A percentile compares a stretch with the other conserved stretches of the same genome.
These are phyloP conservation scores for Hibiscus mutabilis DNA, from an alignment of 345 rosid species.

Conservation along the genomic window DNA sequence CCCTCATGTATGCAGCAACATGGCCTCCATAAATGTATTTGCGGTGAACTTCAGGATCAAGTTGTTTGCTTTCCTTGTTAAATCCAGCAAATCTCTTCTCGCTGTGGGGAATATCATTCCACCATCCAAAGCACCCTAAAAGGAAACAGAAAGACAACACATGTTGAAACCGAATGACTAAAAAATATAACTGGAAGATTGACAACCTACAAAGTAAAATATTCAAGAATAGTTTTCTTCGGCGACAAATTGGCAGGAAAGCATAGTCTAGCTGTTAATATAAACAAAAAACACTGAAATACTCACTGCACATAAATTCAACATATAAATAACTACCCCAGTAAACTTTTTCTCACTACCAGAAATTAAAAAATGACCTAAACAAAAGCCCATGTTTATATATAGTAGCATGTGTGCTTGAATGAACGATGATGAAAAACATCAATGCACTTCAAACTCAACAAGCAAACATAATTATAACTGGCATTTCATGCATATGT, in stretches of 20 bases:
- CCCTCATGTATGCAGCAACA: constrained; percentile 65
- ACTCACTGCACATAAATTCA: background rate
- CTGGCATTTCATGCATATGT: background rate
- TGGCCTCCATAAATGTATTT: constrained; percentile 68
- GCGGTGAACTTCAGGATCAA: constrained; percentile 58
- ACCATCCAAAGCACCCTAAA: constrained; percentile 66
- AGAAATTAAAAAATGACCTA: no score
- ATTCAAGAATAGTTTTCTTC: background rate
- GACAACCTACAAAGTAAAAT: background rate
- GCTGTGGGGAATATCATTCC: constrained; percentile 73
- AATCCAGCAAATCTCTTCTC: constrained; percentile 76
- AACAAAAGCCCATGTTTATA: no score
- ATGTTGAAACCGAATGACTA: background rate
- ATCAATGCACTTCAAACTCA: background rate
- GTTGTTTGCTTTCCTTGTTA: constrained; percentile 51
- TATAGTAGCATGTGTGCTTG: no score
- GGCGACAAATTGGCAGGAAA: background rate
- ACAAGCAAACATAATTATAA: background rate
- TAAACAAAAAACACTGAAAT: background rate
- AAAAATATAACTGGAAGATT: background rate
- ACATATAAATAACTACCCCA: background rate
- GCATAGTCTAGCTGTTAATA: background rate
- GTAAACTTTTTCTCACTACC: no score
- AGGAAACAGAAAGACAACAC: background rate
- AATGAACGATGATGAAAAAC: background rate